phyloP scores from a whole-genome alignment of 2,329 filamentous ascomycete species.

The Celoporthe dispersa region DNA sequence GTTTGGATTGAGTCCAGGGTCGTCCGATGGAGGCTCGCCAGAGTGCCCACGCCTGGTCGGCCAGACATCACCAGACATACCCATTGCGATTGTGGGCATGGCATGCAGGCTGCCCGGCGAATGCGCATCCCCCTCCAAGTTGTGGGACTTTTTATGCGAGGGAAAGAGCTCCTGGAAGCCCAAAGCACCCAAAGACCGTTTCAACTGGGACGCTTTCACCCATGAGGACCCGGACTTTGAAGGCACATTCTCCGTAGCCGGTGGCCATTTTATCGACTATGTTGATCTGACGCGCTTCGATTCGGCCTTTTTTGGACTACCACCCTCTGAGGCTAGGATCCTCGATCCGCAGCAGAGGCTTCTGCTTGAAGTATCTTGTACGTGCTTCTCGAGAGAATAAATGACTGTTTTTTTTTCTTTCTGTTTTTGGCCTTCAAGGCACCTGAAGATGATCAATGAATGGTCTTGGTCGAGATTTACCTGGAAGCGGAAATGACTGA shows the following conservation, averaged over 20 bases:
- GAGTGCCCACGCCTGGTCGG: not conserved
- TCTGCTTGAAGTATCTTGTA: not conserved
- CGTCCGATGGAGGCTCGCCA: not conserved
- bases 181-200: constrained; percentile 1
- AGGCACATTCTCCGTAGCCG: not conserved
- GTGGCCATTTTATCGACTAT: not conserved
- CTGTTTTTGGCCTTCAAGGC: too few relatives aligned
- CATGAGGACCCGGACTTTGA: not conserved
- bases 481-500: not conserved
- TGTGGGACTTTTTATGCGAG: constrained; percentile 49
- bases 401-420: too few relatives aligned
- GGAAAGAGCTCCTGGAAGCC: not conserved
- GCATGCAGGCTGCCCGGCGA: constrained; percentile 51
- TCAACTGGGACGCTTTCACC: not conserved
- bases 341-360: not conserved
- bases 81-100: constrained; percentile 53
- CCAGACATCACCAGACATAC: constrained; percentile 33
- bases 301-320: not conserved
- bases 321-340: not conserved
- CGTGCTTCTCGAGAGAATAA: not conserved
- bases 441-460: not conserved
- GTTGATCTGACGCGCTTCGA: not conserved
- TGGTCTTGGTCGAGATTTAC: not conserved
- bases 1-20: not conserved
- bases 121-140: constrained; percentile 45